Percentiles rank a stretch among this genome's conserved stretches.
phyloP scores from a whole-genome alignment of 2,329 filamentous ascomycete genomes.

The Apiospora sp. region DNA sequence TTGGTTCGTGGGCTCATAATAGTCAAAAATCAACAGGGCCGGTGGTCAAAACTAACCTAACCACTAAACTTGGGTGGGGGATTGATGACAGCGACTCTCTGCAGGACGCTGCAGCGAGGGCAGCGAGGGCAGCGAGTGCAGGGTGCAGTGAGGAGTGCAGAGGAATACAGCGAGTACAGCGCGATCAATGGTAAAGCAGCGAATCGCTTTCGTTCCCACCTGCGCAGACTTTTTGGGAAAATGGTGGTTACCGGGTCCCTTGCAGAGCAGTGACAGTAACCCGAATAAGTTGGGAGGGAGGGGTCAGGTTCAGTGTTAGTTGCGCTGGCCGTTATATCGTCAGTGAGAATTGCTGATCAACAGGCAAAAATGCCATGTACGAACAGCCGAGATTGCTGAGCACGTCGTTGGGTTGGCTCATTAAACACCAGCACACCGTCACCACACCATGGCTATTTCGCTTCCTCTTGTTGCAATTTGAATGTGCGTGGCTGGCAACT shows the following conservation, averaged over 20 bases:
- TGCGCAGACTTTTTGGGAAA: background rate
- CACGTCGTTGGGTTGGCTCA: background rate
- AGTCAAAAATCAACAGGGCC: background rate
- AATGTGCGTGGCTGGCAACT: background rate
- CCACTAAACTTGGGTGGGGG: background rate
- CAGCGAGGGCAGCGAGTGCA: too few species aligned
- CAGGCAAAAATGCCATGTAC: background rate
- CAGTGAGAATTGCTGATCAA: background rate
- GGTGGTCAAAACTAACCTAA: background rate
- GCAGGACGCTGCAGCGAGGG: background rate
- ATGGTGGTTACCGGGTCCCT: background rate
- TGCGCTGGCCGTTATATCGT: background rate
- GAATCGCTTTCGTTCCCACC: background rate
- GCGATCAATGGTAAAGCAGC: background rate
- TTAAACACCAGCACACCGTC: background rate
- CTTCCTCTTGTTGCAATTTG: background rate
- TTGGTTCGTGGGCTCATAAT: constrained; percentile 19
- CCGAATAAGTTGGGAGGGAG: background rate
- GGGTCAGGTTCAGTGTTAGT: background rate
- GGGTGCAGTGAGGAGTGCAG: background rate
- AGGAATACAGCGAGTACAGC: background rate
- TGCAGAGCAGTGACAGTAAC: background rate
- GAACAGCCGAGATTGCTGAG: background rate
- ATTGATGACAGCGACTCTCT: background rate
- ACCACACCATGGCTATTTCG: background rate